Conservation (phyloP, 805 yeast species). For the Dipodascus geniculatus region DNA sequence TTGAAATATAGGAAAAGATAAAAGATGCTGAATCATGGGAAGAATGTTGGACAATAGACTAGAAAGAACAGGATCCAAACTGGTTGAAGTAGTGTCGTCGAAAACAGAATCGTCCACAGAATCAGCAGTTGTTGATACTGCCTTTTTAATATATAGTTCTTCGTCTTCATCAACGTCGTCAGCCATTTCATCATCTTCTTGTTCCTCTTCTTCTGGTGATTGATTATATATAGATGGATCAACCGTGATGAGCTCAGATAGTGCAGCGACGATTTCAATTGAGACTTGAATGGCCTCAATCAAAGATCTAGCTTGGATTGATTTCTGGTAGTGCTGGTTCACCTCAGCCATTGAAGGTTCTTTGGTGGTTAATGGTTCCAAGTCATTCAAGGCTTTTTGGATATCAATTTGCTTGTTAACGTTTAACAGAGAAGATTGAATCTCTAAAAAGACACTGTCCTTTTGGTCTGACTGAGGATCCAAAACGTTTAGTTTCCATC, state of each 20-base stretch:
- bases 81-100: neutral
- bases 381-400: conserved; percentile 5
- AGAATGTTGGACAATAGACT: neutral
- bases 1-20: neutral
- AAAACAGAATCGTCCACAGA: neutral
- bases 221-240: conserved; percentile 10
- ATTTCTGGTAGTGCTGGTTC: conserved; percentile 10
- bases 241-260: conserved; percentile 44
- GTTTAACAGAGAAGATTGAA: conserved; percentile 10
- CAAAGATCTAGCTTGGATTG: conserved; percentile 23
- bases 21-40: neutral
- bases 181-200: neutral
- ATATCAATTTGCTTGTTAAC: conserved; percentile 9
- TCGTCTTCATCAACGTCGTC: neutral
- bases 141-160: neutral
- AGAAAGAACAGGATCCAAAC: neutral
- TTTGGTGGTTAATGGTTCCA: conserved; percentile 10
- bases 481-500: conserved; percentile 19
- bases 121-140: neutral
- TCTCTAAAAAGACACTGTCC: conserved; percentile 7
- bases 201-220: neutral
- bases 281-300: conserved; percentile 58
- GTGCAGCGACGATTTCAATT: conserved; percentile 65
- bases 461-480: conserved; percentile 8
- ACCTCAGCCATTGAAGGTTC: conserved; percentile 15